These are phyloP conservation scores for Thelephora terrestris DNA, from an alignment of 1,284 basidiomycete genomes.

Conservation along the genomic window DNA sequence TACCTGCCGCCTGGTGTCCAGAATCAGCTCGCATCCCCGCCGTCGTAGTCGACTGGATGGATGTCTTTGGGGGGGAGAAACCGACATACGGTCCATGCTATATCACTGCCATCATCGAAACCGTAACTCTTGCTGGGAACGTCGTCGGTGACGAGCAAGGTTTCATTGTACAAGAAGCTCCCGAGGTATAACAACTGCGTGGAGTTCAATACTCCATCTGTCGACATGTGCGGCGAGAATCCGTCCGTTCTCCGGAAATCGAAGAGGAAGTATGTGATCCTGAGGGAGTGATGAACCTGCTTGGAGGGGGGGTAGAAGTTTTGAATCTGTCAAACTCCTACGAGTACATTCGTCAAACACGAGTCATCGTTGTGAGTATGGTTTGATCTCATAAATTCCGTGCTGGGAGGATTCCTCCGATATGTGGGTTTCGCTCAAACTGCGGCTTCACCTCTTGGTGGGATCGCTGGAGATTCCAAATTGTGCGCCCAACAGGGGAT, in stretches of 20 bases:
- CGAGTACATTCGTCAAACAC: too few relatives aligned
- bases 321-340: slow-evolving; percentile 1
- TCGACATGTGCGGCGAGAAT: slow-evolving; percentile 38
- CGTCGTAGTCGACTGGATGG: slow-evolving; percentile 31
- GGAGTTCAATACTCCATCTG: slow-evolving; percentile 33
- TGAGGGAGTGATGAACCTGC: slow-evolving; percentile 40
- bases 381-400: too few relatives aligned
- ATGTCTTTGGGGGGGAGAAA: slow-evolving; percentile 37
- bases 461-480: too few relatives aligned
- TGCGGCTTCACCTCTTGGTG: too few relatives aligned
- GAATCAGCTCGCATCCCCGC: slow-evolving; percentile 28
- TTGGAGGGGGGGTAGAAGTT: slow-evolving; percentile 45
- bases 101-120: slow-evolving; percentile 28
- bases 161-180: slow-evolving; percentile 26
- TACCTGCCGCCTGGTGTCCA: slow-evolving; percentile 28
- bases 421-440: too few relatives aligned
- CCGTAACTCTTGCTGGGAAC: slow-evolving; percentile 25
- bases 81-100: slow-evolving; percentile 27
- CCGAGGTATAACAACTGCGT: slow-evolving; percentile 46
- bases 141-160: slow-evolving; percentile 35
- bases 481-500: too few relatives aligned
- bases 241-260: slow-evolving; percentile 28
- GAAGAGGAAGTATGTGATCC: slow-evolving; percentile 38
- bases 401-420: too few relatives aligned
- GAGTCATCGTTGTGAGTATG: too few relatives aligned